These are phyloP conservation scores for Mallotus japonicus DNA, from an alignment of 441 rosid genomes.

Conservation along the genomic window DNA sequence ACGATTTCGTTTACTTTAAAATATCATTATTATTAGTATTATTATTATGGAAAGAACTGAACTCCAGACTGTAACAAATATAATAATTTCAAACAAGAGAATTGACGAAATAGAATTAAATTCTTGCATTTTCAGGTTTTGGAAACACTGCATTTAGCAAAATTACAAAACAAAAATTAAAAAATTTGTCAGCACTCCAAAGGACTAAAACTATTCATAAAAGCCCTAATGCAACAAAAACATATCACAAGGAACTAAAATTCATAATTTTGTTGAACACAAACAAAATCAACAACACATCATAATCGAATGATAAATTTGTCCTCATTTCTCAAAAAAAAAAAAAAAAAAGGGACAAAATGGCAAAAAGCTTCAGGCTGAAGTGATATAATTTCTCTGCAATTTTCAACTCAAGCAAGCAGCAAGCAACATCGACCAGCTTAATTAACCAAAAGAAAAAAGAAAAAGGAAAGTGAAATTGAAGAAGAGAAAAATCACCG, in stretches of 20 bases:
- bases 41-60: too few species aligned
- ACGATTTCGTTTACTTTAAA: too few species aligned
- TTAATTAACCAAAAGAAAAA: background rate
- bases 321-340: background rate
- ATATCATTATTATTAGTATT: too few species aligned
- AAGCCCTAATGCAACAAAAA: background rate
- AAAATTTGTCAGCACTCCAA: background rate
- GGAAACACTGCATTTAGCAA: background rate
- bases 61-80: too few species aligned
- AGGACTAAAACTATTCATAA: background rate
- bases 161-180: background rate
- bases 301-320: background rate
- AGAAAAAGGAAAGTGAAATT: background rate
- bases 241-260: background rate
- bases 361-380: constrained; percentile 1
- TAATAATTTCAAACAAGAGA: background rate
- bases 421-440: background rate
- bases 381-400: constrained; percentile 2
- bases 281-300: background rate
- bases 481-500: constrained; percentile 40
- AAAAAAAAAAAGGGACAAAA: background rate
- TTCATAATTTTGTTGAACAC: background rate
- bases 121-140: background rate
- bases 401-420: background rate
- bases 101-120: background rate